Conservation (phyloP, 148 eudicot species). For the Camellia lanceoleosa region DNA sequence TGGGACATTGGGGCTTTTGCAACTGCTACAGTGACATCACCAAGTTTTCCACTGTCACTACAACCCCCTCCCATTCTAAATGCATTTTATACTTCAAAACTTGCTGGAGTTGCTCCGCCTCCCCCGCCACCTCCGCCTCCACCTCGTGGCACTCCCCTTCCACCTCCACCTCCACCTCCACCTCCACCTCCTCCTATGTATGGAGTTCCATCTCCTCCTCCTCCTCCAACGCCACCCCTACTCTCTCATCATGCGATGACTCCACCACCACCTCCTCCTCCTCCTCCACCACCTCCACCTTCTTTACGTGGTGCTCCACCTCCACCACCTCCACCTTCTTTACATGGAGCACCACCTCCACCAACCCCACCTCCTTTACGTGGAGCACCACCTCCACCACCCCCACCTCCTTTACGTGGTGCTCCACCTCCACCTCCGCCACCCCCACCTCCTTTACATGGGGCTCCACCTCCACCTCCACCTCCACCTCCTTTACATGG, state of each 20-base stretch:
- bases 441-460: constrained; percentile 18
- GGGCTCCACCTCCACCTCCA: constrained; percentile 20
- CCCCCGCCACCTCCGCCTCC: not conserved
- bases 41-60: too few species aligned
- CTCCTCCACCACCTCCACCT: constrained; percentile 4
- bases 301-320: constrained; percentile 16
- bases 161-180: too few species aligned
- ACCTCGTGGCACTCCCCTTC: too few species aligned
- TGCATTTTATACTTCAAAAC: not conserved
- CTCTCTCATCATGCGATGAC: too few species aligned
- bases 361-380: constrained; percentile 26
- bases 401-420: constrained; percentile 24
- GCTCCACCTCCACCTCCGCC: constrained; percentile 12
- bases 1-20: too few species aligned
- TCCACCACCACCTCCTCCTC: too few species aligned
- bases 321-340: constrained; percentile 28
- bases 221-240: too few species aligned
- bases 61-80: not conserved
- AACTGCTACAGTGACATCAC: too few species aligned
- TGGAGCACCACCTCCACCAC: constrained; percentile 23
- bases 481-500: constrained; percentile 23
- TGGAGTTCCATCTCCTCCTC: too few species aligned
- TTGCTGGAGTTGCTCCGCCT: constrained; percentile 17
- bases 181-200: too few species aligned
- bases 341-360: constrained; percentile 16